phyloP scores from a whole-genome alignment of 305 asterid species.

The Plantago coronopus region DNA sequence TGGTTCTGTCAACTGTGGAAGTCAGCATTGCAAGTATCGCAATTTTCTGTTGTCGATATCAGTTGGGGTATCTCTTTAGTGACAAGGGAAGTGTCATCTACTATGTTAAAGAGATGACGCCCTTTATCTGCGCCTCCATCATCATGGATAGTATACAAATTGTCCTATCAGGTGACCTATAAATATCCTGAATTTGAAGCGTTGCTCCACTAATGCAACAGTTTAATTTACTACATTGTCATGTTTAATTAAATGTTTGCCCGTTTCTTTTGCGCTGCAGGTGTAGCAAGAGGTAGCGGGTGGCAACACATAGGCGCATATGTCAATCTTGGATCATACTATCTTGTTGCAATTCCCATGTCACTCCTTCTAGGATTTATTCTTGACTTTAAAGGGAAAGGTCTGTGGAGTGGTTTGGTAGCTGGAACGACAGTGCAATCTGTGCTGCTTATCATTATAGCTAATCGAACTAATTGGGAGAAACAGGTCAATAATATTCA shows the following conservation, averaged over 20 bases:
- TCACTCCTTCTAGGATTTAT: constrained; percentile 41
- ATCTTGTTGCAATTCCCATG: constrained; percentile 46
- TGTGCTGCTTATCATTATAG: constrained; percentile 32
- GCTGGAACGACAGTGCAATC: constrained; percentile 41
- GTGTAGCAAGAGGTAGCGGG: constrained; percentile 62
- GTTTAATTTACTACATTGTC: too few species aligned
- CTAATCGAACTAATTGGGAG: constrained; percentile 49
- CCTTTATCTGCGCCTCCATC: constrained; percentile 44
- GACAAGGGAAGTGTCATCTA: constrained; percentile 37
- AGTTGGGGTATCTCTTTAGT: constrained; percentile 52
- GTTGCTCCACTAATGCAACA: neutral
- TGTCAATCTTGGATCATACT: constrained; percentile 53
- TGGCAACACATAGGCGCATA: constrained; percentile 63
- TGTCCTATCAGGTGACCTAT: constrained; percentile 50
- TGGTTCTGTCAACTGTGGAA: constrained; percentile 37
- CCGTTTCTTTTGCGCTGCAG: constrained; percentile 15
- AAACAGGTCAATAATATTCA: constrained; percentile 36
- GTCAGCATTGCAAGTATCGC: constrained; percentile 31
- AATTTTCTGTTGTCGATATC: constrained; percentile 26
- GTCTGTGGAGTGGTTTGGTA: constrained; percentile 56
- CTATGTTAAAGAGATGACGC: constrained; percentile 44
- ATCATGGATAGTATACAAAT: constrained; percentile 52
- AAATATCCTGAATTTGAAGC: neutral
- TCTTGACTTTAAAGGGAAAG: constrained; percentile 34
- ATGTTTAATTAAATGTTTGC: neutral